Evolutionary conservation across 2,329 filamentous ascomycete species (phyloP).

Genomic region (Ceratocystis ficicola): DNA sequence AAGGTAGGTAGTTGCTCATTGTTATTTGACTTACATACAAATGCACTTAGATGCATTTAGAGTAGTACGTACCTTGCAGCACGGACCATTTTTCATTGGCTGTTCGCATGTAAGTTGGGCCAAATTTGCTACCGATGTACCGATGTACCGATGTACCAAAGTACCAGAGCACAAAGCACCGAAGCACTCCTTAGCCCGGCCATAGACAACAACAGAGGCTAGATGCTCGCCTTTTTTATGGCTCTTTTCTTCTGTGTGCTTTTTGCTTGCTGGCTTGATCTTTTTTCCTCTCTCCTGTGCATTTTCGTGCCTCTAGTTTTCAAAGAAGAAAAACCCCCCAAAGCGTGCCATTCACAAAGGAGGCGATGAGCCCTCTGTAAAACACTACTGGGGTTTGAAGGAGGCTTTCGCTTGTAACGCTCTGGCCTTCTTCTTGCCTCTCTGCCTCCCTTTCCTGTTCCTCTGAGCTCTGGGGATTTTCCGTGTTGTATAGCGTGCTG

Average conservation of each 20-base stretch:
- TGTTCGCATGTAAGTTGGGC: constrained; percentile 1
- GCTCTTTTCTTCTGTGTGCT: neutral
- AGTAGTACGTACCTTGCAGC: constrained; percentile 9
- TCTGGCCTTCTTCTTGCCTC: constrained; percentile 1
- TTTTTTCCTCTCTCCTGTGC: neutral
- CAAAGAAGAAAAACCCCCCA: neutral
- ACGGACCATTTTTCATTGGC: constrained; percentile 1
- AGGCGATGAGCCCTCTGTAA: constrained; percentile 16
- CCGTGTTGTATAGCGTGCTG: no score
- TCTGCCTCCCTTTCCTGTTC: neutral
- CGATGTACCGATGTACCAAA: neutral
- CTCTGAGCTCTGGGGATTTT: neutral
- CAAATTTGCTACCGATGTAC: neutral
- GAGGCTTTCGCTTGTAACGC: constrained; percentile 16
- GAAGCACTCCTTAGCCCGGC: neutral
- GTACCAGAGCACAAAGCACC: neutral
- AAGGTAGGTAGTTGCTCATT: no score
- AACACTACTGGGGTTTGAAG: constrained; percentile 21
- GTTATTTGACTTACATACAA: no score
- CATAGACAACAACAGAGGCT: no score
- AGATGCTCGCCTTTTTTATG: neutral
- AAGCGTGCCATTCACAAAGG: neutral
- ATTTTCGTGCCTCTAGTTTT: neutral
- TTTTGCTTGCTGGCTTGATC: neutral
- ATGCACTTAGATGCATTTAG: neutral